Evolutionary conservation across 805 yeast genomes (phyloP).

Genomic region (Cyberlindnera japonica): DNA sequence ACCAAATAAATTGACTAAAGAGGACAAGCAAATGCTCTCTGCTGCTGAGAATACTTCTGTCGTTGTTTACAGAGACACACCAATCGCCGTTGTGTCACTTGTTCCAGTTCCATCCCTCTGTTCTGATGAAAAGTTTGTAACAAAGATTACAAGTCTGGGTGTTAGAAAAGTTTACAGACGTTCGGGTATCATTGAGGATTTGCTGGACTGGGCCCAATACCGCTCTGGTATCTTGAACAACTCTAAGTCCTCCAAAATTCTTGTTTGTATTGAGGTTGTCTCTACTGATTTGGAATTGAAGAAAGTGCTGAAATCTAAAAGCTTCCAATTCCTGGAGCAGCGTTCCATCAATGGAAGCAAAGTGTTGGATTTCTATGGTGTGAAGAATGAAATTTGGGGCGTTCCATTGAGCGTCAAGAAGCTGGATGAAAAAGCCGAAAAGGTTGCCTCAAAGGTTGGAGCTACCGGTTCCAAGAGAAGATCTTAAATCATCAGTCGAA

Average conservation of each 20-base stretch:
- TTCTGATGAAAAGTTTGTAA: slow-evolving; percentile 39
- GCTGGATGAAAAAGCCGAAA: slow-evolving; percentile 6
- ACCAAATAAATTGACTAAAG: slow-evolving; percentile 18
- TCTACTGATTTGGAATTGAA: slow-evolving; percentile 46
- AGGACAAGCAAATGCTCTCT: slow-evolving; percentile 28
- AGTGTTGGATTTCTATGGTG: slow-evolving; percentile 18
- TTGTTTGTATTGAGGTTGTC: slow-evolving; percentile 45
- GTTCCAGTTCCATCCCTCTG: slow-evolving; percentile 41
- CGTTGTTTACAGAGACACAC: slow-evolving; percentile 62
- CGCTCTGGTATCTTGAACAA: slow-evolving; percentile 42
- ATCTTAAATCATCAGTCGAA: neutral
- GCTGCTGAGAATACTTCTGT: slow-evolving; percentile 49
- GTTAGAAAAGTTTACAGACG: slow-evolving; percentile 64
- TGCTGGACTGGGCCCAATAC: slow-evolving; percentile 56
- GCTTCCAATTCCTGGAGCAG: slow-evolving; percentile 38
- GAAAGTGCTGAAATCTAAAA: slow-evolving; percentile 35
- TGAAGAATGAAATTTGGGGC: slow-evolving; percentile 26
- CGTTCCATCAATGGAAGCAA: slow-evolving; percentile 12
- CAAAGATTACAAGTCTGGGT: slow-evolving; percentile 55
- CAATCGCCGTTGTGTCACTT: slow-evolving; percentile 58
- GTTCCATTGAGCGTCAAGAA: slow-evolving; percentile 21
- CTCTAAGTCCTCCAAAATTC: slow-evolving; percentile 30
- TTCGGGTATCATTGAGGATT: slow-evolving; percentile 60
- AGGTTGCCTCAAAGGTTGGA: slow-evolving; percentile 18
- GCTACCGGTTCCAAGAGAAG: slow-evolving; percentile 21